phyloP scores from a whole-genome alignment of 139 green algal species.

The Monoraphidium neglectum region DNA sequence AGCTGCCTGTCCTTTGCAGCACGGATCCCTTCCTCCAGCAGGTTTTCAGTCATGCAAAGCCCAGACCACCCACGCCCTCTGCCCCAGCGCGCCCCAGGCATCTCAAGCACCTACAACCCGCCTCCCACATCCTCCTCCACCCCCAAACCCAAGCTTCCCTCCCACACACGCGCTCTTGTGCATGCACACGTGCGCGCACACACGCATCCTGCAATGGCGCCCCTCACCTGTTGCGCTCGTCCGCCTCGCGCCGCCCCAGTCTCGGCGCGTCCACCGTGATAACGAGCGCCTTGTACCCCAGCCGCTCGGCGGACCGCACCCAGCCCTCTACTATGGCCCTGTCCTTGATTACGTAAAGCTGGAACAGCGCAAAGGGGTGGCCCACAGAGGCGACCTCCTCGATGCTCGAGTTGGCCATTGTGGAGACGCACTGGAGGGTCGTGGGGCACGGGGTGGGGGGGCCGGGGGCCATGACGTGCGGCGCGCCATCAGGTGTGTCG shows the following conservation, averaged over 20 bases:
- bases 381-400: constrained; percentile 48
- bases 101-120: too few species aligned
- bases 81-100: too few species aligned
- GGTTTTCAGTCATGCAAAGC: too few species aligned
- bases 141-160: too few species aligned
- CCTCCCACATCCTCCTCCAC: too few species aligned
- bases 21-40: background rate
- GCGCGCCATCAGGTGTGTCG: too few species aligned
- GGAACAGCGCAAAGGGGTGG: constrained; percentile 64
- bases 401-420: constrained; percentile 67
- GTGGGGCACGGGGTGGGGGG: too few species aligned
- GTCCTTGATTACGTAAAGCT: constrained; percentile 76
- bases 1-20: background rate
- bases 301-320: constrained; percentile 61
- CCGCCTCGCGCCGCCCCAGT: constrained; percentile 69
- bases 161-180: background rate
- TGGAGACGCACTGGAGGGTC: constrained; percentile 60
- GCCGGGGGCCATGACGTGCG: too few species aligned
- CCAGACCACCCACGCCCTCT: too few species aligned
- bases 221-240: constrained; percentile 65
- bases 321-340: constrained; percentile 61
- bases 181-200: background rate
- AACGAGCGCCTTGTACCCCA: constrained; percentile 80
- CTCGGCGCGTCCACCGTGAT: constrained; percentile 89
- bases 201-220: background rate